Evolutionary conservation across 306 rosid species (phyloP), one percentile per base, ranked within the genome.

Genomic region (Trifolium pratense): DNA sequence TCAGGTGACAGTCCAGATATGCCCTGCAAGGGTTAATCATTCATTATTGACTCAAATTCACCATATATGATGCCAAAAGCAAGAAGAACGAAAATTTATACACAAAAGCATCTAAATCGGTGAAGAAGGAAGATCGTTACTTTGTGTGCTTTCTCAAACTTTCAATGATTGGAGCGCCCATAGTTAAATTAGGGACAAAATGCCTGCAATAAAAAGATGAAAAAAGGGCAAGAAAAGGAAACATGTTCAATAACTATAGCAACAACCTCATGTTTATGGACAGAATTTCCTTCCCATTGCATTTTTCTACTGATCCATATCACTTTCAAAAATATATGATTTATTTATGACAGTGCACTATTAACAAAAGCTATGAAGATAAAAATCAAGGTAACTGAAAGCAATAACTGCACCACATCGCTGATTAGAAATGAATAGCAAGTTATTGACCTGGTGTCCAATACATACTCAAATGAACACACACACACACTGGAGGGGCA

Each of bases 1-100:
- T 92, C 68, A 95, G 96, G 80, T 95, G 99, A 70, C 97, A 95
- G 78, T 95, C 99, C 70, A 95, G 83, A 88, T 95, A 95, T 25
- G 96, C 97, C 79, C 99, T 95, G 85, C 55, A 68, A 51, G 37
- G 67, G 39, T 67, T 53, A 25, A 56, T 18, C 52, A 73, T 8
- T 18, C 52, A 73, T 8, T 37, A 16, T 51, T n/a, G 23, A 66
- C 32, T 71, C 60, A 67, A 71, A 72, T 53, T 61, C 71, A 63
- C n/a, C 32, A 8, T 11, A 37, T 11, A 62, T 25, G 46, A 64
- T 40, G 79, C 66, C 48, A 63, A 76, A 7, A 68, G 21, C 17
- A 2, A 17, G 3, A 17, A 36, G 2, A 15, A 36, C 80, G 20
- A 66, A 8, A 32, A 1, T 10, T 10, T 16, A 46, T 73, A 40